Evolutionary conservation across 371 early-diverging fungal species (phyloP).

Genomic region (Enteropsectra breve): DNA sequence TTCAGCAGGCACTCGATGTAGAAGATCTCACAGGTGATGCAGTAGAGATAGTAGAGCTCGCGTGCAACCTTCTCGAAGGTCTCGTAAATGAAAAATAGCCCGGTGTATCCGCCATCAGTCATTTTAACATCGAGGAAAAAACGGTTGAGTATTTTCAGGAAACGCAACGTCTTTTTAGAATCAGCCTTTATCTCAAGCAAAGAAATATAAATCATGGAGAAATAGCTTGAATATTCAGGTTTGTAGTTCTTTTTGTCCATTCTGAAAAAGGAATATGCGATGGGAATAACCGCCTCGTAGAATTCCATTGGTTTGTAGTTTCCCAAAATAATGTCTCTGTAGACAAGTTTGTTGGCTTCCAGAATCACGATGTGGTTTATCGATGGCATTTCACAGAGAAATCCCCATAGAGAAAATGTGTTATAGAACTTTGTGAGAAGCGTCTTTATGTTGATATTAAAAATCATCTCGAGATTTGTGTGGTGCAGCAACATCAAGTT

Average conservation of each 20-base stretch:
- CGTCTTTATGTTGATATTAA: background rate
- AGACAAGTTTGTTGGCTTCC: conserved; percentile 5
- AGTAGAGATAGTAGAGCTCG: conserved; percentile 27
- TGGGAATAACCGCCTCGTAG: conserved; percentile 16
- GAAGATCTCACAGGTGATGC: conserved; percentile 13
- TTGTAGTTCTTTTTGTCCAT: conserved; percentile 25
- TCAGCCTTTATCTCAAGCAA: conserved; percentile 2
- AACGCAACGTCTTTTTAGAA: background rate
- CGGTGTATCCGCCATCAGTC: conserved; percentile 8
- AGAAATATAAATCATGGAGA: conserved; percentile 6
- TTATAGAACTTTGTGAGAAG: background rate
- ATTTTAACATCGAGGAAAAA: conserved; percentile 14
- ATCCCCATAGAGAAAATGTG: background rate
- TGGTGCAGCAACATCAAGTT: too few species aligned
- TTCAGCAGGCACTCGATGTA: conserved; percentile 29
- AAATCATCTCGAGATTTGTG: conserved; percentile 7
- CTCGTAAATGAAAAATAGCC: conserved; percentile 19
- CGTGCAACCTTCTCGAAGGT: background rate
- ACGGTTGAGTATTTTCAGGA: background rate
- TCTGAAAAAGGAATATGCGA: conserved; percentile 28
- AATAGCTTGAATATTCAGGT: conserved; percentile 3
- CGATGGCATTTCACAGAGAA: background rate
- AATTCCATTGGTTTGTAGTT: conserved; percentile 4
- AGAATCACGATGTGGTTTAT: background rate
- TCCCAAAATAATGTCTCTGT: background rate